These are phyloP conservation scores for Effrenium voratum DNA, from an alignment of 73 alveolate genomes.

Conservation along the genomic window DNA sequence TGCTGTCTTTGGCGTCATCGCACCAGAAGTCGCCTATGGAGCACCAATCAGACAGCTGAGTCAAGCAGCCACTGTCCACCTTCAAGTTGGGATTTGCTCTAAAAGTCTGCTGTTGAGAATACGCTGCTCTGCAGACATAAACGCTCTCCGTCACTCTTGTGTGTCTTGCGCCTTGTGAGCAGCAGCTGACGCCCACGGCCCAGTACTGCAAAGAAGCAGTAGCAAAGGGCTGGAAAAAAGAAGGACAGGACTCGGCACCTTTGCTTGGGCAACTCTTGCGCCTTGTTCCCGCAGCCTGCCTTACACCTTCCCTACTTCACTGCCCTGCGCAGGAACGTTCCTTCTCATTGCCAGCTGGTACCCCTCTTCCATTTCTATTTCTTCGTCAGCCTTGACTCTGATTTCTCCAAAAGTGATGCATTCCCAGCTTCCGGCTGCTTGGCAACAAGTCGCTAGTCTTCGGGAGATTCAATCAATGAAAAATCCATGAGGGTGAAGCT, in stretches of 20 bases:
- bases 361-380: no score
- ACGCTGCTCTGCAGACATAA: neutral
- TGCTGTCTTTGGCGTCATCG: conserved; percentile 23
- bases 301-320: neutral
- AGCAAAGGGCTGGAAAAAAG: neutral
- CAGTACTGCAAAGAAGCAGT: conserved; percentile 49
- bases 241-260: neutral
- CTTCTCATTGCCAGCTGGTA: no score
- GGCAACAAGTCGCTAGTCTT: no score
- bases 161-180: neutral
- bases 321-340: conserved; percentile 65
- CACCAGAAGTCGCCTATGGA: conserved; percentile 72
- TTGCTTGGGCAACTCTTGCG: no score
- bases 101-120: neutral
- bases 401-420: no score
- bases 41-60: neutral
- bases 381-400: no score
- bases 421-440: no score
- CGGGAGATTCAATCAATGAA: no score
- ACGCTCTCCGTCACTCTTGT: no score
- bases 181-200: conserved; percentile 89
- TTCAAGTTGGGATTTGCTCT: no score
- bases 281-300: no score
- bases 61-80: neutral
- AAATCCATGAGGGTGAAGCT: no score